Base-by-base conservation (phyloP, 2,329 filamentous ascomycete genomes). In the Trichoderma asperellum region DNA sequence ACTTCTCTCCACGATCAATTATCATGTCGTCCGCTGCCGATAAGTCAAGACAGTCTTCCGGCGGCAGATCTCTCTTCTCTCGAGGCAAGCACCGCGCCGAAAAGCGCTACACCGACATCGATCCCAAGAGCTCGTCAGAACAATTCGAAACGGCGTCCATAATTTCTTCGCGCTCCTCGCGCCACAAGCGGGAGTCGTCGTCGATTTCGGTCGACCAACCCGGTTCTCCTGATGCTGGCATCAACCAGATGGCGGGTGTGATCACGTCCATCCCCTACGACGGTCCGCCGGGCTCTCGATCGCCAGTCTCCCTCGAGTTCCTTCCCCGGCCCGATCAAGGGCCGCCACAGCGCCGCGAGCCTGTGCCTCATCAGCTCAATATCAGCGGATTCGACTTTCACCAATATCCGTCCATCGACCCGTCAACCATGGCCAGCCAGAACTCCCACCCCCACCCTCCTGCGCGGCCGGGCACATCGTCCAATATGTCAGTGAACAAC, bases 231-330 rank as follows among this genome's bases (percentile, higher is more conserved):
- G 90, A 91, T 60, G 81, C 85, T 70, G 89, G 88, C 70, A 81
- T 94, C 71, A 91, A 91, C 76, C 89, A 90, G 83, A 90, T 89
- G 77, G 91, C 93, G 40, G 94, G 93, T 70, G 88, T 95, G 70
- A 93, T 97, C 76, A 93, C 93, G 40, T 91, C 92, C 34, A 94
- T 97, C 73, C 93, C 94, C 37, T 97, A 96, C 83, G 92, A 97
- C 74, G 84, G 91, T 35, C 78, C 86, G 62, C 78, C 86, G 67
- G 91, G 92, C 78, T 86, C 86, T 60, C 89, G 88, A 76, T 91
- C 89, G 29, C 91, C 93, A 5, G 86, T 93, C 70, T 82, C 91
- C 49, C 85, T 92, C 76, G 92, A 96, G 57, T 92, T 92, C 77
- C 83, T 93, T 55, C 89, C 91, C 61, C 88, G 88, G 76, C 81